Base-by-base conservation (phyloP, 345 rosid genomes). In the Noccaea bulbosa region DNA sequence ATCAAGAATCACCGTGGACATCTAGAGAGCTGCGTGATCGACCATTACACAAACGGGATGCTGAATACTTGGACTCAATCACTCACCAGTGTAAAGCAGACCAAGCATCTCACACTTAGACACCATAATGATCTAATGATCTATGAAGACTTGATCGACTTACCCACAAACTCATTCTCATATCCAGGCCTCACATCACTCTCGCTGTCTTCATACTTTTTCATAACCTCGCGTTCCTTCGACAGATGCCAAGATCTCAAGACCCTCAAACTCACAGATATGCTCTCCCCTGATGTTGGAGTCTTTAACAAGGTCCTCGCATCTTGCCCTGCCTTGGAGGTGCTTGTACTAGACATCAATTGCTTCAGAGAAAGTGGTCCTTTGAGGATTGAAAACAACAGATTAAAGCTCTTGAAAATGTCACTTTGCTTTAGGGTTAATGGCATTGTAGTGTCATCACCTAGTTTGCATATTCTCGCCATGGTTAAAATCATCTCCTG, bases 341-440 rank as follows among this genome's bases (percentile, higher is more conserved):
- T 48, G 45, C 57, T 35, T 48, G 57, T 35, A 64, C 57, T 64
- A 64, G 0, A 5, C n/a, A 37, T 65, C 46, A 2, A 0, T 7
- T 65, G 57, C 35, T 5, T 7, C 20, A 17, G 1, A 1, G 5
- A 35, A 32, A 37, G 69, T 49, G 45, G 20, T 48, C 46, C 57
- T 20, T 35, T 64, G 37, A 37, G 22, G 69, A 65, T 65, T 37
- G 69, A 65, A 2, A 65, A 65, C 47, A 35, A 50, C 6, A 65
- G 6, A 65, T 39, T 65, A 24, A 14, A 37, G 58, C 37, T 49
- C 37, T 37, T 65, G 58, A 5, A 37, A 37, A 22, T 65, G 47
- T 20, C n/a, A 10, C 5, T 6, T 49, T 16, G 14, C 35, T 2
- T 8, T 4, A 0, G 1, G 1, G 12, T 65, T 65, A 57, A 49